Conservation (phyloP, 176 grass and related monocot species). For the Rhynchospora pubera region DNA sequence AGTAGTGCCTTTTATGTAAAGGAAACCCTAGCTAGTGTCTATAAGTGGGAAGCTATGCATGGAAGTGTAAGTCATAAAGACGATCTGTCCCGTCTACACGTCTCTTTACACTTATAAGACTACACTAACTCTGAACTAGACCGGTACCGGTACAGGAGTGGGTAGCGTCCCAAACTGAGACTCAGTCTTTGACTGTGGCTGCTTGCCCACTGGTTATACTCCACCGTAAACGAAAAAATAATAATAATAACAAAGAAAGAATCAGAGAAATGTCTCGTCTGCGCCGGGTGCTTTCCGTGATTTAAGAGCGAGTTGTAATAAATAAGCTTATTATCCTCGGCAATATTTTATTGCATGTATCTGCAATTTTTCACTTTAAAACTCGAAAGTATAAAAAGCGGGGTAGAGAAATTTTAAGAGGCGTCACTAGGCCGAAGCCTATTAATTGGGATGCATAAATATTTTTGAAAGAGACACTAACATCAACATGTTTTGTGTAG, state of each 20-base stretch:
- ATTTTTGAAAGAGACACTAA: too few species aligned
- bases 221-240: neutral
- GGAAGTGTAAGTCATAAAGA: conserved; percentile 9
- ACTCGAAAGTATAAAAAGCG: neutral
- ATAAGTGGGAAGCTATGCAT: conserved; percentile 11
- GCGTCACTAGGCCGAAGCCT: too few species aligned
- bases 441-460: too few species aligned
- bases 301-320: neutral
- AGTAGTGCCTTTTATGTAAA: conserved; percentile 17
- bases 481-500: too few species aligned
- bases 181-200: neutral
- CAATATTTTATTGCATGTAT: neutral
- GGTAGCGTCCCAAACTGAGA: neutral
- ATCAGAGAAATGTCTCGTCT: neutral
- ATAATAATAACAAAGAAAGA: neutral
- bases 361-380: neutral
- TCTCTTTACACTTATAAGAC: conserved; percentile 20
- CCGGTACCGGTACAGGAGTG: neutral
- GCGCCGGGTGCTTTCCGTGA: neutral
- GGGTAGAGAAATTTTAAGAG: too few species aligned
- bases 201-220: neutral
- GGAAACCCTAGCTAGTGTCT: conserved; percentile 9
- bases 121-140: conserved; percentile 8
- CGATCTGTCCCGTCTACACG: conserved; percentile 19
- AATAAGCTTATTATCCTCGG: neutral